These are phyloP conservation scores for Gossypium mustelinum DNA, from an alignment of 345 rosid genomes.

Conservation along the genomic window DNA sequence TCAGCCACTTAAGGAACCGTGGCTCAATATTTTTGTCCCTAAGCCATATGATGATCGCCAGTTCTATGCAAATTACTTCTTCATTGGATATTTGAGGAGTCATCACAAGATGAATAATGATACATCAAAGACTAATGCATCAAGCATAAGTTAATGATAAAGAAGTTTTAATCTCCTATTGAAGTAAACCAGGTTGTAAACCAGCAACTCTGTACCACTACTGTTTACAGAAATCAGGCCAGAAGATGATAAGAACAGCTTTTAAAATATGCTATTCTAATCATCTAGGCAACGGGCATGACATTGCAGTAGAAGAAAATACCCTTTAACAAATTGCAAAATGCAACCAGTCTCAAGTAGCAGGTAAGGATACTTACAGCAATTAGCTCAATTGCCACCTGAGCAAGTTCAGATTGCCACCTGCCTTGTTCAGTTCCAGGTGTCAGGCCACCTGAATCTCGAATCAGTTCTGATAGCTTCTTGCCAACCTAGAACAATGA, in stretches of 20 bases:
- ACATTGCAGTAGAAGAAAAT: conserved; percentile 5
- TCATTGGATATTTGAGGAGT: neutral
- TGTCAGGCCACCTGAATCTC: conserved; percentile 81
- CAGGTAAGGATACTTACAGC: conserved; percentile 45
- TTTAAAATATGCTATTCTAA: neutral
- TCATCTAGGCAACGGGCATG: neutral
- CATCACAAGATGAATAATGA: neutral
- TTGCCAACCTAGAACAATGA: conserved; percentile 69
- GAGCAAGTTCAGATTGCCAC: conserved; percentile 96
- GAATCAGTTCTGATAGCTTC: conserved; percentile 89
- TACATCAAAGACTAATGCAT: neutral
- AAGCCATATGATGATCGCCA: neutral
- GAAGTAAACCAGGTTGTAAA: neutral
- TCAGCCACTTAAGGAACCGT: neutral
- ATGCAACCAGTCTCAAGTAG: neutral
- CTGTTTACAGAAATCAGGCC: neutral
- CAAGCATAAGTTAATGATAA: neutral
- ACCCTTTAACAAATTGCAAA: neutral
- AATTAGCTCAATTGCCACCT: conserved; percentile 93
- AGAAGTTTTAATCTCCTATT: neutral
- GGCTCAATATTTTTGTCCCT: neutral
- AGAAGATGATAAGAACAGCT: conserved; percentile 3
- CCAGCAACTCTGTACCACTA: neutral
- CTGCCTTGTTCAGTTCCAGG: conserved; percentile 80
- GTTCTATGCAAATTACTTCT: neutral